Conservation (phyloP, 768 basidiomycete genomes). For the Fomitopsis pulvina region DNA sequence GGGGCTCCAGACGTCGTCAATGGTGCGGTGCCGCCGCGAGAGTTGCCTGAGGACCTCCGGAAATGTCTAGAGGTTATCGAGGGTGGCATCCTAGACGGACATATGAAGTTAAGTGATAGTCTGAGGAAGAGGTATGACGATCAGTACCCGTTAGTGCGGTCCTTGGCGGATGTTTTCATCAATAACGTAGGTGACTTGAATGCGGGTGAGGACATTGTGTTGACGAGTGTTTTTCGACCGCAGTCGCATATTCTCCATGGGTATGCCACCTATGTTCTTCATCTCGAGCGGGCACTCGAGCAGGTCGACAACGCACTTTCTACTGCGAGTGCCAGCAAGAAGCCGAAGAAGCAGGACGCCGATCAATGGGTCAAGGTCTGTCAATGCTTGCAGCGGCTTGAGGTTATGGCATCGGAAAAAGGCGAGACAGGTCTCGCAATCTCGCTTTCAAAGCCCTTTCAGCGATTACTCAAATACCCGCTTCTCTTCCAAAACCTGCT, state of each 20-base stretch:
- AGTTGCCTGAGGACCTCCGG: constrained; percentile 82
- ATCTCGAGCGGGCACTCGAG: constrained; percentile 84
- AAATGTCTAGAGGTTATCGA: constrained; percentile 84
- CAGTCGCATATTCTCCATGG: constrained; percentile 92
- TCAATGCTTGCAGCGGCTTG: constrained; percentile 67
- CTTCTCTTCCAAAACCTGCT: constrained; percentile 95
- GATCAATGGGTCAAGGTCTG: constrained; percentile 76
- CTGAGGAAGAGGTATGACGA: constrained; percentile 90
- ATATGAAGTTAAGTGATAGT: constrained; percentile 77
- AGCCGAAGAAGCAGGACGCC: constrained; percentile 76
- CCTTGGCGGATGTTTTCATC: constrained; percentile 93
- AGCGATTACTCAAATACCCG: constrained; percentile 93
- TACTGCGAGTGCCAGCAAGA: constrained; percentile 54
- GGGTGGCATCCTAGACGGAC: constrained; percentile 83
- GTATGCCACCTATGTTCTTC: constrained; percentile 92
- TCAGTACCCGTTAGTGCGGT: constrained; percentile 90
- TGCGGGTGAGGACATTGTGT: neutral
- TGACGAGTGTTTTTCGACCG: neutral
- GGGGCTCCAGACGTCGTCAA: constrained; percentile 31
- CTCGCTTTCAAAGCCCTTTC: constrained; percentile 94
- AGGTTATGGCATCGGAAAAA: constrained; percentile 73
- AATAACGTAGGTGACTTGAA: constrained; percentile 59
- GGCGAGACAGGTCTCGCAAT: constrained; percentile 95
- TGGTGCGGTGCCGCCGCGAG: constrained; percentile 62
- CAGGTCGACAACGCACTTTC: constrained; percentile 79